Evolutionary conservation across 805 yeast genomes (phyloP).

Genomic region (Starmerella cellae): DNA sequence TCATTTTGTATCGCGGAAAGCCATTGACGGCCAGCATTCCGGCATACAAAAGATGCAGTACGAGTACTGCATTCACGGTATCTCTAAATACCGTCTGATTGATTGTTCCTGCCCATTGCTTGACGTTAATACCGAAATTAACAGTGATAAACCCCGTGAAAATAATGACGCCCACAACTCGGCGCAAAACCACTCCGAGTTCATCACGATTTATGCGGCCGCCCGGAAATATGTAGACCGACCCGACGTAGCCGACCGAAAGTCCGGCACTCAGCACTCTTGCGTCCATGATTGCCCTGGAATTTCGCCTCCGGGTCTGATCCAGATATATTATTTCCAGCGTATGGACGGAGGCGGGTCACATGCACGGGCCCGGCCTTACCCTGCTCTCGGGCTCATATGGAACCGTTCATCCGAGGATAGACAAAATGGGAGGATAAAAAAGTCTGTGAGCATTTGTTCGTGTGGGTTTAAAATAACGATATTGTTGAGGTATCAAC

Average conservation of each 20-base stretch:
- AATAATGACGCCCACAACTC: slow-evolving; percentile 9
- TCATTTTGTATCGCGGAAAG: not conserved
- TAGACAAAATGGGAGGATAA: too few relatives aligned
- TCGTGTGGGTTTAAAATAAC: too few relatives aligned
- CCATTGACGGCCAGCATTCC: slow-evolving; percentile 8
- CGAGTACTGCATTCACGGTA: not conserved
- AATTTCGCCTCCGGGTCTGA: too few relatives aligned
- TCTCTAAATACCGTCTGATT: not conserved
- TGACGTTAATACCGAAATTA: slow-evolving; percentile 1
- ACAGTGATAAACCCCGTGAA: slow-evolving; percentile 2
- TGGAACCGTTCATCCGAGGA: too few relatives aligned
- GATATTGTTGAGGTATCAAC: too few relatives aligned
- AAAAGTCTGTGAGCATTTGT: too few relatives aligned
- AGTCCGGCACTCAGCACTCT: slow-evolving; percentile 4
- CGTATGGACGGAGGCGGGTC: too few relatives aligned
- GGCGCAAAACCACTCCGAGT: slow-evolving; percentile 9
- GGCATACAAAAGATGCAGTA: slow-evolving; percentile 8
- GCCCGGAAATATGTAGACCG: slow-evolving; percentile 18
- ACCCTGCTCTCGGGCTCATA: too few relatives aligned
- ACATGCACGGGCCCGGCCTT: too few relatives aligned
- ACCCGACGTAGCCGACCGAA: slow-evolving; percentile 15
- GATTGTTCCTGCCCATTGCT: slow-evolving; percentile 7
- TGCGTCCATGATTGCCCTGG: too few relatives aligned
- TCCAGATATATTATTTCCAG: too few relatives aligned
- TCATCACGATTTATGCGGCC: slow-evolving; percentile 10